Conservation (phyloP, 345 rosid genomes). For the Rhizophora mangle region DNA sequence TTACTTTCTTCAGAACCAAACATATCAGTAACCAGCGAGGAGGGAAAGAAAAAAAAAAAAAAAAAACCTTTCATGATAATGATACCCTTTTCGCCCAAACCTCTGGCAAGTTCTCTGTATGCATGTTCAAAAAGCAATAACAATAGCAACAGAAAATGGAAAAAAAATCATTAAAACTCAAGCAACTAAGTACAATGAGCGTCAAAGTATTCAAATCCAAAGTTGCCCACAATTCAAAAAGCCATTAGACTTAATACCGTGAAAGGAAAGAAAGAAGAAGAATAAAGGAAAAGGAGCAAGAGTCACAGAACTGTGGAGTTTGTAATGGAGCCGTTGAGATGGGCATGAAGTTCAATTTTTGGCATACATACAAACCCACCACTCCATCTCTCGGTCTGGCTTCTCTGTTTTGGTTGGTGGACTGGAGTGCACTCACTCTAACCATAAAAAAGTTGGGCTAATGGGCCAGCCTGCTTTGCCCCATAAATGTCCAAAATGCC, state of each 20-base stretch:
- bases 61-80: conserved; percentile 66
- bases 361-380: conserved; percentile 68
- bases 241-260: background rate
- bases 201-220: background rate
- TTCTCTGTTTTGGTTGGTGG: background rate
- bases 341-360: conserved; percentile 95
- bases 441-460: too few relatives aligned
- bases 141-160: background rate
- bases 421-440: background rate
- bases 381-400: conserved; percentile 31
- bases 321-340: conserved; percentile 91
- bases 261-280: too few relatives aligned
- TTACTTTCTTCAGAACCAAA: background rate
- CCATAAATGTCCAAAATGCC: too few relatives aligned
- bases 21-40: background rate
- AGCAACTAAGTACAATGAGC: background rate
- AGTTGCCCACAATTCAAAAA: background rate
- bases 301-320: conserved; percentile 75
- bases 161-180: background rate
- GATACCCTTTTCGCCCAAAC: conserved; percentile 64
- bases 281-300: background rate
- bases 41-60: background rate
- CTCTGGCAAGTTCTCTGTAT: conserved; percentile 78
- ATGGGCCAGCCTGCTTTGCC: too few relatives aligned
- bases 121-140: conserved; percentile 7